Conservation (phyloP, 345 rosid species). For the Eucalyptus sideroxylon region DNA sequence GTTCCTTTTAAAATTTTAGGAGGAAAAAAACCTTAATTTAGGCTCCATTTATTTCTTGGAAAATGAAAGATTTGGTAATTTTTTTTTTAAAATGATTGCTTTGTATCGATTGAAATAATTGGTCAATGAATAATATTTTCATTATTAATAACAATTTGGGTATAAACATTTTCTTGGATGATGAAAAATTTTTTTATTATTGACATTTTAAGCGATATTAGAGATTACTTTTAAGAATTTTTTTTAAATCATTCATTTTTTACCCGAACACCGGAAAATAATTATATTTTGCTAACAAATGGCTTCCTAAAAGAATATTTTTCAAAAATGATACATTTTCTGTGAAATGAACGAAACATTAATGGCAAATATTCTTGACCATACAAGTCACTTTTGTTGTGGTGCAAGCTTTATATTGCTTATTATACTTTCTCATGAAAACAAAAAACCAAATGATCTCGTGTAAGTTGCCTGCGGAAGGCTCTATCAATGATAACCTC, state of each 20-base stretch:
- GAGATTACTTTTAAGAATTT: background rate
- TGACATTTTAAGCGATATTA: background rate
- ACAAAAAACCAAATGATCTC: background rate
- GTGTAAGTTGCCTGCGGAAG: background rate
- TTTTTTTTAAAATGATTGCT: too few relatives aligned
- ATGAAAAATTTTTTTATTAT: too few relatives aligned
- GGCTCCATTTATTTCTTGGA: background rate
- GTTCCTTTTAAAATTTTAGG: background rate
- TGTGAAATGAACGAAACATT: fast-evolving
- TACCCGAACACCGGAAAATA: fast-evolving
- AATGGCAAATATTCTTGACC: background rate
- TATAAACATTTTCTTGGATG: too few relatives aligned
- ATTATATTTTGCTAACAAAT: too few relatives aligned
- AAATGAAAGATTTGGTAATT: background rate
- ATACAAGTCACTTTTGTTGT: background rate
- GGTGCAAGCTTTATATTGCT: background rate
- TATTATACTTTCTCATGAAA: background rate
- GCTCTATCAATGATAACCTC: background rate
- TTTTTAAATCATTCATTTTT: background rate
- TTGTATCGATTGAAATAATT: background rate
- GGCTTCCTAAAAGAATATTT: too few relatives aligned
- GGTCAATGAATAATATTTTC: background rate
- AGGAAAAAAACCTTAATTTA: background rate
- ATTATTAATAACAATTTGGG: background rate
- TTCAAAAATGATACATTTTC: background rate